Evolutionary conservation across 2,329 filamentous ascomycete genomes (phyloP), one percentile per base, ranked within the genome.

Genomic region (Colletotrichum melonis): DNA sequence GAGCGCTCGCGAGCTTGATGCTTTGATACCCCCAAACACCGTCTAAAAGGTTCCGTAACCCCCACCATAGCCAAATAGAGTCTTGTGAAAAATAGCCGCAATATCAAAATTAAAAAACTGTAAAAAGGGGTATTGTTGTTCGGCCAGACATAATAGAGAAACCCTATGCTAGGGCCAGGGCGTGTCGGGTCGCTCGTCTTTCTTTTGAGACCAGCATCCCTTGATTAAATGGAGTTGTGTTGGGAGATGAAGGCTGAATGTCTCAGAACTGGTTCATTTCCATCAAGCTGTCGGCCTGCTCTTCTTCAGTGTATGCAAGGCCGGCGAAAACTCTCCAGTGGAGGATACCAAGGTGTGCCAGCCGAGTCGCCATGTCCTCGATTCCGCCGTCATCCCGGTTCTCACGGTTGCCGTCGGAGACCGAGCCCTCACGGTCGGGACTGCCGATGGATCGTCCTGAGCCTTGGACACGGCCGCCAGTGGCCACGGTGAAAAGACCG

Each of bases 261-360:
- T 38, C 35, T 76, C 62, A 79, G 28, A 78, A 76, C 60, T 77
- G 75, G 22, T 73, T 76, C 59, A 73, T 76, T 54, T 84, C 82
- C 67, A 82, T 73, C 32, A 77, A 74, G 78, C 82, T 81, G 62
- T 80, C 81, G 63, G 63, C 68, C 65, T 85, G 82, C 35, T 78
- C 73, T 32, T 85, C 86, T 30, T 81, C 82, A 16, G 84, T 76
- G 80, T 98, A 98, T 14, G 93, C 91, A 66, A 97, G 86, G 2
- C 90, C 90, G 1, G 90, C 89, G 95, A 95, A 98, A 3, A 98
- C 93, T 62, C 94, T 90, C 95, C 95, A 98, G 82, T 98, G 95
- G 28, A 98, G 84, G 6, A 97, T 88, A 16, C 94, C 91, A 57
- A 98, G 90, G 79, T 98, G 96, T 6, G 94, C 92, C 63, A 98